These are phyloP conservation scores for Arthrobotrys pseudoclavata DNA, from an alignment of 2,329 filamentous ascomycete species.

Conservation along the genomic window DNA sequence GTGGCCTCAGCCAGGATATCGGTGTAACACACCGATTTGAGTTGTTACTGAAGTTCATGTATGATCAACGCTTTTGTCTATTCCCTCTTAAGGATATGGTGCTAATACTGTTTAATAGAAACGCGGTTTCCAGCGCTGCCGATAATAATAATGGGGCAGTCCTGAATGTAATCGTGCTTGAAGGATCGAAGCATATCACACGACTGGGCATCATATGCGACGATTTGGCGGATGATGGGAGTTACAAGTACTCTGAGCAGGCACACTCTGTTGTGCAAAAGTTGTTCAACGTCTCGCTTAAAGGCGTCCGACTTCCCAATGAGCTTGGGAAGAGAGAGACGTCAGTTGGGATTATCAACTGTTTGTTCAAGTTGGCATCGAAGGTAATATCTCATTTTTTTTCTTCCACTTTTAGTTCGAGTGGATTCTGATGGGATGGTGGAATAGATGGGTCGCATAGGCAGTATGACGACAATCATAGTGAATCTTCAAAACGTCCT, in stretches of 20 bases:
- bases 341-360: constrained; percentile 57
- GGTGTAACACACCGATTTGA: constrained; percentile 47
- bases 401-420: background rate
- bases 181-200: constrained; percentile 50
- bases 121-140: constrained; percentile 51
- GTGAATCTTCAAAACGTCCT: constrained; percentile 57
- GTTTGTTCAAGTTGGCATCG: constrained; percentile 54
- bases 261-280: constrained; percentile 56
- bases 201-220: constrained; percentile 52
- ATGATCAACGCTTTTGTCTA: background rate
- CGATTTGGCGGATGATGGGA: constrained; percentile 38
- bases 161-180: constrained; percentile 43
- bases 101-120: constrained; percentile 21
- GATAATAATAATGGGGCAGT: constrained; percentile 51
- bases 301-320: constrained; percentile 39
- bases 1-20: constrained; percentile 18
- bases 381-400: constrained; percentile 13
- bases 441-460: constrained; percentile 51
- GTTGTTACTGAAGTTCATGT: constrained; percentile 55
- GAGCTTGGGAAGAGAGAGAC: constrained; percentile 54
- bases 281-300: constrained; percentile 51
- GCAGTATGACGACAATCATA: constrained; percentile 58
- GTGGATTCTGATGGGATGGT: background rate
- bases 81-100: background rate
- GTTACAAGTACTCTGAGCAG: constrained; percentile 46